These are phyloP conservation scores for Xylariales sp. DNA, from an alignment of 2,329 filamentous ascomycete genomes.

Conservation along the genomic window DNA sequence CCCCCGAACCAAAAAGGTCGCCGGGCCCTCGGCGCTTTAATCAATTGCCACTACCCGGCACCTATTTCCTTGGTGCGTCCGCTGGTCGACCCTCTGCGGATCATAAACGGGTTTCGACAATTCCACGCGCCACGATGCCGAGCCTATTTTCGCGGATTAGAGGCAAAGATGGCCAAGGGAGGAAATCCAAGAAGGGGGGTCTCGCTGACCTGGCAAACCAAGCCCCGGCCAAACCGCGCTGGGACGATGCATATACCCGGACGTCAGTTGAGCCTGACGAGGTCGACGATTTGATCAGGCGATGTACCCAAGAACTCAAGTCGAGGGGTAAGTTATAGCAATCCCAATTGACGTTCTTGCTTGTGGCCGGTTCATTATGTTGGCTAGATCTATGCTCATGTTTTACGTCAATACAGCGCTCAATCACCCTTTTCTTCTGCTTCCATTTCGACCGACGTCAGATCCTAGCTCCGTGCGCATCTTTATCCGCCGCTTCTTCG, in stretches of 20 bases:
- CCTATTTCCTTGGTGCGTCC: too few relatives aligned
- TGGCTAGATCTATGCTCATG: background rate
- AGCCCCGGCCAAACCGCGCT: constrained; percentile 66
- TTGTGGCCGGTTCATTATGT: too few relatives aligned
- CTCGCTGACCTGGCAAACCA: constrained; percentile 45
- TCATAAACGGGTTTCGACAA: too few relatives aligned
- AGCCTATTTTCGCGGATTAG: constrained; percentile 64
- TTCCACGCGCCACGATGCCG: constrained; percentile 50
- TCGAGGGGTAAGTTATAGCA: constrained; percentile 69
- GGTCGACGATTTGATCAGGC: constrained; percentile 78
- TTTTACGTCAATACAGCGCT: constrained; percentile 55
- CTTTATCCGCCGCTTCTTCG: constrained; percentile 91
- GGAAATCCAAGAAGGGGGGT: constrained; percentile 63
- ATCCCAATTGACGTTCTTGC: constrained; percentile 11
- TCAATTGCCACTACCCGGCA: too few relatives aligned
- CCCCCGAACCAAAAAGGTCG: too few relatives aligned
- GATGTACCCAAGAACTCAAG: constrained; percentile 89
- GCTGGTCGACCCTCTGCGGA: too few relatives aligned
- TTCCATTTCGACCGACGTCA: constrained; percentile 90
- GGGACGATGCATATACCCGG: constrained; percentile 85
- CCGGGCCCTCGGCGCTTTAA: too few relatives aligned
- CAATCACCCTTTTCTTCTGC: constrained; percentile 84
- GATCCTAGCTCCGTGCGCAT: constrained; percentile 88
- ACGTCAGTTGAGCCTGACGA: constrained; percentile 83
- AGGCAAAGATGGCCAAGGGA: constrained; percentile 63